A percentile compares a stretch with the other conserved stretches of the same genome.
Conservation (phyloP, 257 asterid genomes). For the Capsicum baccatum region DNA sequence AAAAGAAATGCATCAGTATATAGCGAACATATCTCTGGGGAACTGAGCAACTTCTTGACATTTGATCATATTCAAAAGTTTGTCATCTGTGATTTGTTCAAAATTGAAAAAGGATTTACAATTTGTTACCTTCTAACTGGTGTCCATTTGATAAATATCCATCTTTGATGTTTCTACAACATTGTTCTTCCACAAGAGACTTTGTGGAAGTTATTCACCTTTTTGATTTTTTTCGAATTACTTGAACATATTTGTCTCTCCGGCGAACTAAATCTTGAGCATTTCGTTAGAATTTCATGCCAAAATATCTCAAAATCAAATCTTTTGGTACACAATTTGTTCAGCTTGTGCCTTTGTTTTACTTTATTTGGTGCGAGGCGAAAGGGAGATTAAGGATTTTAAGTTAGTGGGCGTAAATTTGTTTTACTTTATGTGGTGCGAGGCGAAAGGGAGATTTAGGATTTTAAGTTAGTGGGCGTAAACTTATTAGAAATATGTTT, state of each 20-base stretch:
- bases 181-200: conserved; percentile 10
- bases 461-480: not conserved
- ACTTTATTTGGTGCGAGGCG: not conserved
- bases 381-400: not conserved
- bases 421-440: not conserved
- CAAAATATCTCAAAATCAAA: not conserved
- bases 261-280: not conserved
- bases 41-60: not conserved
- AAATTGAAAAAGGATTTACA: not conserved
- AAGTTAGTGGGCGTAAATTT: not conserved
- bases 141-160: not conserved
- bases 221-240: not conserved
- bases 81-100: conserved; percentile 4
- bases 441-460: not conserved
- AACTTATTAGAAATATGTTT: not conserved
- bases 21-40: not conserved
- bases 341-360: not conserved
- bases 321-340: not conserved
- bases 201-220: conserved; percentile 18
- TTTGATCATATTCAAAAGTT: conserved; percentile 8
- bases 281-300: too few relatives aligned
- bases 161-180: not conserved
- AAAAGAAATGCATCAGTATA: too few relatives aligned
- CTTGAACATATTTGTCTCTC: conserved; percentile 15
- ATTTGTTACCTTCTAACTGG: not conserved